Evolutionary conservation across 228 moss, liverwort and hornwort genomes (phyloP).

Genomic region (Sphagnum magellanicum): DNA sequence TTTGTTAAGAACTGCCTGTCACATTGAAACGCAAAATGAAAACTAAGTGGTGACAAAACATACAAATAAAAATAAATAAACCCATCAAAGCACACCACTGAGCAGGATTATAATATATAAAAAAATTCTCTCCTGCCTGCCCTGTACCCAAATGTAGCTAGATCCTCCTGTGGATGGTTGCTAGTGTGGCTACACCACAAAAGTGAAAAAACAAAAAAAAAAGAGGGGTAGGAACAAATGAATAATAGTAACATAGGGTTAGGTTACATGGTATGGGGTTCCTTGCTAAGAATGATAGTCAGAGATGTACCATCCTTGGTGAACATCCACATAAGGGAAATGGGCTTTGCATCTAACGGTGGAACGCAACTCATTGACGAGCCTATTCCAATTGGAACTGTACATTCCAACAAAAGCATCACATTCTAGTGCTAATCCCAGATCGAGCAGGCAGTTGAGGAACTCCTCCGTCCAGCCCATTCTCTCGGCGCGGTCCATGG

Average conservation of each 20-base stretch:
- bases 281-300: not conserved
- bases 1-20: too few relatives aligned
- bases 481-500: not conserved
- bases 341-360: conserved; percentile 16
- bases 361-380: conserved; percentile 23
- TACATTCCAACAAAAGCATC: conserved; percentile 27
- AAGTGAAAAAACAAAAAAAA: too few relatives aligned
- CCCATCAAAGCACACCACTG: too few relatives aligned
- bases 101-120: too few relatives aligned
- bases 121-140: too few relatives aligned
- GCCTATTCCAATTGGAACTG: conserved; percentile 25
- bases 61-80: too few relatives aligned
- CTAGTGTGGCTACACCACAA: too few relatives aligned
- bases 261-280: not conserved
- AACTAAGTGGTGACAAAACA: too few relatives aligned
- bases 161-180: too few relatives aligned
- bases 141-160: too few relatives aligned
- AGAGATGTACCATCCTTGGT: not conserved
- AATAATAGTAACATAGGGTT: not conserved
- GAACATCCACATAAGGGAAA: conserved; percentile 15
- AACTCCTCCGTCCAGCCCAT: conserved; percentile 24
- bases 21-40: too few relatives aligned
- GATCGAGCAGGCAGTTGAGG: conserved; percentile 17
- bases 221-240: too few relatives aligned
- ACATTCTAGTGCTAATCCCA: conserved; percentile 22